Evolutionary conservation across 306 rosid species (phyloP), one percentile per base, ranked within the genome.

Genomic region (Vigna angularis): DNA sequence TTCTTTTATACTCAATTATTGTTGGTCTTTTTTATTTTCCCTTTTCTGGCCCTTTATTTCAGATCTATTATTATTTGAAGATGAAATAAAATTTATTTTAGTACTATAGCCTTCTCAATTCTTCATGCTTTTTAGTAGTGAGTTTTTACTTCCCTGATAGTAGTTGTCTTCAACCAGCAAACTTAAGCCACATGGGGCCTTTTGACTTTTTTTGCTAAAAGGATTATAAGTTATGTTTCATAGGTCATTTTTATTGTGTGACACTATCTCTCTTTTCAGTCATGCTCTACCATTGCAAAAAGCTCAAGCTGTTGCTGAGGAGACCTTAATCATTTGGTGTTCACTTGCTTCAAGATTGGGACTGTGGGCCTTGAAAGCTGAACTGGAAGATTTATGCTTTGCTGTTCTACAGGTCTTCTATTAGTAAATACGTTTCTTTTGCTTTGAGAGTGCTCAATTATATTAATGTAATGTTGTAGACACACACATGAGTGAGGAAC

Each of bases 331-430:
- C 74, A 87, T 94, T 81, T 94, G 98, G 98, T 92, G 98, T 68
- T 92, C 97, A 51, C 98, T 94, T 81, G 98, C 98, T 71, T 94
- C 97, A 77, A 88, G 93, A 85, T 86, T 94, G 89, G 98, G 98
- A 67, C 87, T 94, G 72, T 94, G 98, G 97, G 93, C 97, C 7
- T 79, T 94, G 92, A 90, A 92, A 92, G 95, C 95, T 69, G 97
- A 94, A 86, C 82, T 92, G 36, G 98, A 94, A 86, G 98, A 94
- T 89, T 89, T 90, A 65, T 90, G 98, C 81, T 94, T 94, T 82
- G 97, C 97, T 64, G 97, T 94, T 82, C 93, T 94, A 78, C 92
- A 94, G 97, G 98, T 94, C 50, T 73, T 62, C 50, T 74, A 72
- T 74, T 70, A 67, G 51, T 80, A 68, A 69, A 17, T 44, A 59